Conservation (phyloP, 768 basidiomycete species). For the Trametes elegans region DNA sequence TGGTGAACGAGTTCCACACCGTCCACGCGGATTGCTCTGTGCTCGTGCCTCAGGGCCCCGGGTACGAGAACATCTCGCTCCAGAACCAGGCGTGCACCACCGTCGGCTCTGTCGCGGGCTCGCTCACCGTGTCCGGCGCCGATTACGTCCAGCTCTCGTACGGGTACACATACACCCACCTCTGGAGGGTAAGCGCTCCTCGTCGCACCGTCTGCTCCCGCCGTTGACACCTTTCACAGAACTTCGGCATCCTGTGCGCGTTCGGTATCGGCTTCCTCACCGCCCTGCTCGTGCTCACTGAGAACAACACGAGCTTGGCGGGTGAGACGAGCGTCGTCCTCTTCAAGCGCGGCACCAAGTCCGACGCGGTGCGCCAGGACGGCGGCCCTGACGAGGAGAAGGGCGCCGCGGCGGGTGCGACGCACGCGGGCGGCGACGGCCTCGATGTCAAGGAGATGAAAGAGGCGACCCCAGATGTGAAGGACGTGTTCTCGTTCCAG, state of each 20-base stretch:
- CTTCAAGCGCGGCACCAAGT: conserved; percentile 60
- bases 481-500: conserved; percentile 79
- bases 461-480: conserved; percentile 19
- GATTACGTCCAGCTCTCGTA: conserved; percentile 48
- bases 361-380: conserved; percentile 16
- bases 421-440: not conserved
- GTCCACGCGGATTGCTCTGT: conserved; percentile 58
- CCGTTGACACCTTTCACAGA: conserved; percentile 34
- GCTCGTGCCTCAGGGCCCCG: conserved; percentile 60
- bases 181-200: conserved; percentile 41
- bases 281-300: conserved; percentile 56
- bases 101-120: conserved; percentile 62
- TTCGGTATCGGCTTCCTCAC: conserved; percentile 60
- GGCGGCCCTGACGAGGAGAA: conserved; percentile 31
- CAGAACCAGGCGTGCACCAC: conserved; percentile 77
- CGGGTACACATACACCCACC: conserved; percentile 41
- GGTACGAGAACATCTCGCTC: conserved; percentile 54
- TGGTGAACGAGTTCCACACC: conserved; percentile 81
- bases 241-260: conserved; percentile 66
- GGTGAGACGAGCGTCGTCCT: conserved; percentile 47
- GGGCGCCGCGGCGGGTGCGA: conserved; percentile 4
- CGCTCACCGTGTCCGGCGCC: conserved; percentile 58
- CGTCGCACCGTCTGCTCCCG: not conserved
- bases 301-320: conserved; percentile 42
- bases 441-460: conserved; percentile 1